These are phyloP conservation scores for Omphalotus olearius DNA, from an alignment of 1,284 basidiomycete species.

Conservation along the genomic window DNA sequence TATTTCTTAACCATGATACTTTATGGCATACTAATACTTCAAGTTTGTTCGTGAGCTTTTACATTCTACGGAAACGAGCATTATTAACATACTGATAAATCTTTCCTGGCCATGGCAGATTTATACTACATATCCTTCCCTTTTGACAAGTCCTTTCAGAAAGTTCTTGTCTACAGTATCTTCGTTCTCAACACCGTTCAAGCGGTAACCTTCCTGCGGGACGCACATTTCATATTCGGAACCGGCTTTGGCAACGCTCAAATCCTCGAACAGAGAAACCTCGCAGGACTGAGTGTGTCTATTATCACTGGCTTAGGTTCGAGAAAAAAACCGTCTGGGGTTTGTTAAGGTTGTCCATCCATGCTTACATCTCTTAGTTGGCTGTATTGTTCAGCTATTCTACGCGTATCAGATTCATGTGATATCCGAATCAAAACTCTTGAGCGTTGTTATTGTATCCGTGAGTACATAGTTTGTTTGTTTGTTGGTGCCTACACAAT, in stretches of 20 bases:
- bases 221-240: slow-evolving; percentile 23
- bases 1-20: no score
- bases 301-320: slow-evolving; percentile 23
- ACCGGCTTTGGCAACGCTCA: slow-evolving; percentile 21
- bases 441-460: slow-evolving; percentile 6
- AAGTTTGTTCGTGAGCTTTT: no score
- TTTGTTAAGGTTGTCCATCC: neutral
- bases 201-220: slow-evolving; percentile 21
- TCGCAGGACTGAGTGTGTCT: slow-evolving; percentile 24
- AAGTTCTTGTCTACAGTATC: slow-evolving; percentile 17
- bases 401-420: slow-evolving; percentile 21
- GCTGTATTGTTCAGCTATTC: slow-evolving; percentile 24
- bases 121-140: slow-evolving; percentile 25
- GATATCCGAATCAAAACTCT: slow-evolving; percentile 5
- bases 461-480: slow-evolving; percentile 2
- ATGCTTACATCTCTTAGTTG: slow-evolving; percentile 18
- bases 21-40: no score
- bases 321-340: no score
- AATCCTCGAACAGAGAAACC: slow-evolving; percentile 19
- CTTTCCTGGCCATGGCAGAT: slow-evolving; percentile 15
- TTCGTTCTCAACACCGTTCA: slow-evolving; percentile 21
- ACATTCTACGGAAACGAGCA: no score
- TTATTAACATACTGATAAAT: no score
- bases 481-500: no score
- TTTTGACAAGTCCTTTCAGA: slow-evolving; percentile 18